phyloP scores from a whole-genome alignment of 2,329 filamentous ascomycete genomes.

The Aspergillus flavus region DNA sequence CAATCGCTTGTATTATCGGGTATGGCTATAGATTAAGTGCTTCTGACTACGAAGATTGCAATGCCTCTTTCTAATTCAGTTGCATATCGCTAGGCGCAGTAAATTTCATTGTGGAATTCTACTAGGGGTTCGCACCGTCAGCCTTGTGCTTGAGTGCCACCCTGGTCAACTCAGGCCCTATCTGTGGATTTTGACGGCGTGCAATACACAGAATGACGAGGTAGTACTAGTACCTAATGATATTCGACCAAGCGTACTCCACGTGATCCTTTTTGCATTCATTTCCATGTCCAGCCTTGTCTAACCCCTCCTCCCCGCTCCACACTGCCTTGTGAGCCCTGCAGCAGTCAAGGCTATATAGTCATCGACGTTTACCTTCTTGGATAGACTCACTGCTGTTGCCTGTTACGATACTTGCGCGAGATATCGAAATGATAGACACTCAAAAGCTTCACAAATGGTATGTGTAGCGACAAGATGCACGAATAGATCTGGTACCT shows the following conservation, averaged over 20 bases:
- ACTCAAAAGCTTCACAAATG: not conserved
- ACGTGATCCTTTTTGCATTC: too few relatives aligned
- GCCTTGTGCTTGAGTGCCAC: not conserved
- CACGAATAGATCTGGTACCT: not conserved
- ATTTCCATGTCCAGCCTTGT: not conserved
- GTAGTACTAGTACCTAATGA: too few relatives aligned
- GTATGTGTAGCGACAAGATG: not conserved
- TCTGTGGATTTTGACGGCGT: too few relatives aligned
- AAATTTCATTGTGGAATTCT: not conserved
- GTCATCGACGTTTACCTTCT: not conserved
- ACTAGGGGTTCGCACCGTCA: too few relatives aligned
- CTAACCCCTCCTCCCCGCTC: not conserved
- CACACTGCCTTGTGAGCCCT: not conserved
- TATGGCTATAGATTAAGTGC: not conserved
- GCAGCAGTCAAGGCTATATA: not conserved
- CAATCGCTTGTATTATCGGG: not conserved
- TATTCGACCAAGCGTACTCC: too few relatives aligned
- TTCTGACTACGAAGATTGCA: too few relatives aligned
- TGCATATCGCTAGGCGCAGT: not conserved
- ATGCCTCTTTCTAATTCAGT: not conserved
- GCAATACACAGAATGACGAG: too few relatives aligned
- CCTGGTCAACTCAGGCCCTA: not conserved
- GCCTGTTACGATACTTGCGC: not conserved
- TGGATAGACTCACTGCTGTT: not conserved
- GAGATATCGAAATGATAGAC: not conserved